Evolutionary conservation across 371 early-diverging fungal genomes (phyloP).

Genomic region (Mortierella sp.): DNA sequence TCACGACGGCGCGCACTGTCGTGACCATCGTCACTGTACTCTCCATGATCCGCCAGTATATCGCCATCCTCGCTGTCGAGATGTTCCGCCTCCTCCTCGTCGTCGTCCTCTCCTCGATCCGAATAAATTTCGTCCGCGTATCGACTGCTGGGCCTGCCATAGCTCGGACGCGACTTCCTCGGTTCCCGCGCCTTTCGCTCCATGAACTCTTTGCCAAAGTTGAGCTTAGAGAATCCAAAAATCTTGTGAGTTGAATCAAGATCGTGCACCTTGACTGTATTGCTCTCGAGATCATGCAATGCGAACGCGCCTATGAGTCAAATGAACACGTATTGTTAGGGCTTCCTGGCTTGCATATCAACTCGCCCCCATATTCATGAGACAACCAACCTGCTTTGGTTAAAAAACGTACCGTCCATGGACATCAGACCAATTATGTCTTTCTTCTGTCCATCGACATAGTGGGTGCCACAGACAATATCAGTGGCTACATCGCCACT

Average conservation of each 20-base stretch:
- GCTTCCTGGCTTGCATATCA: neutral
- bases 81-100: constrained; percentile 22
- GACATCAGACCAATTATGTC: constrained; percentile 71
- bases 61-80: constrained; percentile 20
- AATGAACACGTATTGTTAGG: neutral
- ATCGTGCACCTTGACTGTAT: constrained; percentile 64
- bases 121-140: constrained; percentile 37
- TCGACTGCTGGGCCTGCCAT: constrained; percentile 11
- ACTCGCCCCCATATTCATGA: too few relatives aligned
- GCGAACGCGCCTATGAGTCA: constrained; percentile 63
- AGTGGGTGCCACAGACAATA: constrained; percentile 65
- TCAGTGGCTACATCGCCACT: constrained; percentile 70
- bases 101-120: constrained; percentile 28
- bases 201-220: constrained; percentile 50
- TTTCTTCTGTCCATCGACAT: constrained; percentile 53
- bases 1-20: neutral
- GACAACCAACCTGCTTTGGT: neutral
- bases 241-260: constrained; percentile 72
- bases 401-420: constrained; percentile 66
- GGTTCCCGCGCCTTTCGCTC: constrained; percentile 14
- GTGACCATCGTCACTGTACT: constrained; percentile 21
- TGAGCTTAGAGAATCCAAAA: constrained; percentile 71
- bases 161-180: neutral
- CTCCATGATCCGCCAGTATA: constrained; percentile 24
- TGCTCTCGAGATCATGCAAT: constrained; percentile 64